Base-by-base conservation (phyloP, 805 yeast species). In the Candida dendrica region DNA sequence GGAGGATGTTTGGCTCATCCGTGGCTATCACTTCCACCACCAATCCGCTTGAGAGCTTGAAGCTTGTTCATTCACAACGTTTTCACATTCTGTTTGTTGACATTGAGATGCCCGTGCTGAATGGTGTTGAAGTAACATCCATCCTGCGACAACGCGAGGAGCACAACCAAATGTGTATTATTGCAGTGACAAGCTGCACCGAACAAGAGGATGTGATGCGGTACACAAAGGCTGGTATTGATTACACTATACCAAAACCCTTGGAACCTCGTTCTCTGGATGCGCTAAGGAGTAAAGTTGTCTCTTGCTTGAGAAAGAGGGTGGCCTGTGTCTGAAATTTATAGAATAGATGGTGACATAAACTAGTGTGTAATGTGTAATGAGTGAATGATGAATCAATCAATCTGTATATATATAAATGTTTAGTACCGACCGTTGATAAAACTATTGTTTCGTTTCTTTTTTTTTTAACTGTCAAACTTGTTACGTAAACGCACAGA, bases 71-170 rank as follows among this genome's bases (percentile, higher is more conserved):
- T 13, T 36, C 43, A 2, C 44, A 47, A 24, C 32, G 36, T 15
- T 64, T 52, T 39, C 66, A 67, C 42, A 49, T 63, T 27, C 55
- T 66, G 7, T 69, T 69, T 40, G 53, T 69, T 34, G 74, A 69
- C 47, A 69, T 69, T 27, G 74, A 69, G 45, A 69, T 69, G 74
- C 74, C 74, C 5, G 51, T 48, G 11, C 55, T 69, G 16, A 52
- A 64, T 16, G 74, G 74, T 11, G 52, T 65, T 6, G 68, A 68
- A 17, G 55, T 69, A 18, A 63, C 69, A n/a, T 44, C 42, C 20
- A 39, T 37, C 16, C 47, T 59, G 3, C 40, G 58, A 38, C 27
- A 40, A 18, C 14, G 37, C 18, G 22, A 40, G 19, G 20, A 20
- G 14, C 11, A 34, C 17, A 52, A 58, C 36, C 34, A 49, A 3